Evolutionary conservation across 1,284 basidiomycete species (phyloP).

Genomic region (Cryptococcus amylolentus): DNA sequence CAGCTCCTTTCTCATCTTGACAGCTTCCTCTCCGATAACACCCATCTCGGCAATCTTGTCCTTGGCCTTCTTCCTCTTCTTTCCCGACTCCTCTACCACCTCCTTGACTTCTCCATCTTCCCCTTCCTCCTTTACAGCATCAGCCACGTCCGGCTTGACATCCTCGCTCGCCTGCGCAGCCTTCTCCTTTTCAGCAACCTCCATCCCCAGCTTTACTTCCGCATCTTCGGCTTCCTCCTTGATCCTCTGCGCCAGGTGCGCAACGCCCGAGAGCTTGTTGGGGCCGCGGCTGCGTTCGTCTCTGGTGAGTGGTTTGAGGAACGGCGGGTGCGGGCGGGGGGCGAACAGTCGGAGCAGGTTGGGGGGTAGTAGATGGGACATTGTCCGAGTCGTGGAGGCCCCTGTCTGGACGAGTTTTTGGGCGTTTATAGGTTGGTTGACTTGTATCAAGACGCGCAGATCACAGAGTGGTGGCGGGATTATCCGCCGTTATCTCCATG

Average conservation of each 20-base stretch:
- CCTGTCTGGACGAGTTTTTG: neutral
- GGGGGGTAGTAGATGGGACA: conserved; percentile 82
- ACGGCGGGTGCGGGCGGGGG: conserved; percentile 80
- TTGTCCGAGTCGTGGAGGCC: conserved; percentile 13
- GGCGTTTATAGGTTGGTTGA: neutral
- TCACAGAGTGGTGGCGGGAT: no score
- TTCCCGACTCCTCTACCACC: conserved; percentile 7
- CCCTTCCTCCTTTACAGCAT: conserved; percentile 8
- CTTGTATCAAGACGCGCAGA: no score
- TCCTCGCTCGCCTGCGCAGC: conserved; percentile 3
- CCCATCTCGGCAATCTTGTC: conserved; percentile 60
- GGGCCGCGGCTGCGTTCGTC: conserved; percentile 70
- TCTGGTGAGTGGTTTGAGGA: conserved; percentile 73
- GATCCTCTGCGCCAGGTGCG: conserved; percentile 64
- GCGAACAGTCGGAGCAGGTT: conserved; percentile 93
- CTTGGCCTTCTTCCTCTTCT: conserved; percentile 52
- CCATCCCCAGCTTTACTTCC: conserved; percentile 45
- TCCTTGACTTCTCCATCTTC: conserved; percentile 26
- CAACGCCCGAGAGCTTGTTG: conserved; percentile 73
- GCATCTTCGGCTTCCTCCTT: conserved; percentile 67
- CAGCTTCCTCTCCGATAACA: conserved; percentile 46
- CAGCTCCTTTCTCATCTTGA: conserved; percentile 72
- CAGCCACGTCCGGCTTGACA: conserved; percentile 1
- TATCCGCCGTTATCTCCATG: no score
- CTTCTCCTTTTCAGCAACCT: conserved; percentile 44